Evolutionary conservation across 1,139 yeast species (phyloP).

Genomic region (Kodamaea arcana): DNA sequence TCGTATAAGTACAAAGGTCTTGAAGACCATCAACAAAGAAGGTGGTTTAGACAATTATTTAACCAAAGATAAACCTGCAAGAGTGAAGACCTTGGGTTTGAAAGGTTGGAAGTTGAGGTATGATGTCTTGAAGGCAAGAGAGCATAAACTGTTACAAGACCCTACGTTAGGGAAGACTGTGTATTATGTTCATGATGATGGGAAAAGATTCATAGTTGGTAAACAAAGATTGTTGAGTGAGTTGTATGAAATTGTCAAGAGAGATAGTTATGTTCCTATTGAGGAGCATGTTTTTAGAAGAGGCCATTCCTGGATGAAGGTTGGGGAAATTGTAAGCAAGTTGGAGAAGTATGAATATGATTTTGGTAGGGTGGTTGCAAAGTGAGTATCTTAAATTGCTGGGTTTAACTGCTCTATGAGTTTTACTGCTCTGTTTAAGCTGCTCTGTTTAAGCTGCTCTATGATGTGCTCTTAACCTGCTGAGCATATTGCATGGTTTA

Average conservation of each 20-base stretch:
- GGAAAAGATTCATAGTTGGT: conserved; percentile 54
- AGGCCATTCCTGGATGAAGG: conserved; percentile 34
- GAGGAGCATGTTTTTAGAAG: conserved; percentile 43
- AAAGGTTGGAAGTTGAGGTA: conserved; percentile 88
- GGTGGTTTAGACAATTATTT: conserved; percentile 92
- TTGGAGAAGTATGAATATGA: conserved; percentile 34
- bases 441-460: too few relatives aligned
- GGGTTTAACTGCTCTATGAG: too few relatives aligned
- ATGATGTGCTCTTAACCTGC: too few relatives aligned
- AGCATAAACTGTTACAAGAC: conserved; percentile 18
- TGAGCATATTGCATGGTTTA: too few relatives aligned
- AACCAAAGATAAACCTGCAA: conserved; percentile 79
- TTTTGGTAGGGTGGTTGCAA: conserved; percentile 24
- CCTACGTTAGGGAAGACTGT: conserved; percentile 35
- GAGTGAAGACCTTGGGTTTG: conserved; percentile 89
- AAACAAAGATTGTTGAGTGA: conserved; percentile 55
- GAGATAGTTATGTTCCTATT: conserved; percentile 42
- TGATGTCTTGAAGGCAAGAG: conserved; percentile 48
- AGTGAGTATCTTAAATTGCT: too few relatives aligned
- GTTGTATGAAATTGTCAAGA: conserved; percentile 51
- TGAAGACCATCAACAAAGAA: conserved; percentile 82
- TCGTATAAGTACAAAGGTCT: conserved; percentile 73
- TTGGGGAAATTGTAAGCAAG: conserved; percentile 39
- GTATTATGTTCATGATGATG: conserved; percentile 45
- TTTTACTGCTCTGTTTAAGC: too few relatives aligned